A percentile compares a stretch with the other conserved stretches of the same genome.
These are phyloP conservation scores for Nephelium lappaceum DNA, from an alignment of 345 rosid genomes.

Conservation along the genomic window DNA sequence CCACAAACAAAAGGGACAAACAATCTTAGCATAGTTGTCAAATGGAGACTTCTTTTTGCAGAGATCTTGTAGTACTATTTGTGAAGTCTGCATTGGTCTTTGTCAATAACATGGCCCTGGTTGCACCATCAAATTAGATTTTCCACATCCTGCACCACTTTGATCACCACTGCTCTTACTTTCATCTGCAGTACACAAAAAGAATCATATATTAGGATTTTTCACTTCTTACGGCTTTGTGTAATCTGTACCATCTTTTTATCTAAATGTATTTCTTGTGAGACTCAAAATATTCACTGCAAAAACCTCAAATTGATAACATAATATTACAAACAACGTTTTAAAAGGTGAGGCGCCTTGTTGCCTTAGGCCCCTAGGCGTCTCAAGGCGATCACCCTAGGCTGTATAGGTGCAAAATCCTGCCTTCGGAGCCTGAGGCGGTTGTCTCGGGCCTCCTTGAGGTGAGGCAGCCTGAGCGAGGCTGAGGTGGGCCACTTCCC, in stretches of 20 bases:
- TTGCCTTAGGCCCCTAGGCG: too few species aligned
- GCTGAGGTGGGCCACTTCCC: too few species aligned
- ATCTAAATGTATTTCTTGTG: not conserved
- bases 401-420: too few species aligned
- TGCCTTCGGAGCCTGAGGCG: too few species aligned
- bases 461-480: too few species aligned
- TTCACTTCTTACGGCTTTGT: too few species aligned
- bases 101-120: not conserved
- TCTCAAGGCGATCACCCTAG: too few species aligned
- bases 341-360: too few species aligned
- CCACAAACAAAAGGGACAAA: rapidly evolving
- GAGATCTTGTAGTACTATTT: too few species aligned
- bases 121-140: not conserved
- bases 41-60: not conserved
- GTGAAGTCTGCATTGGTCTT: not conserved
- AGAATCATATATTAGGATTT: too few species aligned
- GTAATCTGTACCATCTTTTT: not conserved
- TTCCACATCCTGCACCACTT: not conserved
- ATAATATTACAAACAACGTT: too few species aligned
- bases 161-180: conserved; percentile 16
- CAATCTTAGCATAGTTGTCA: not conserved
- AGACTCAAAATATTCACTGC: not conserved
- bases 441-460: too few species aligned
- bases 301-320: not conserved
- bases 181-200: conserved; percentile 15